Conservation (phyloP, 352 stramenopile species). For the Phytophthora pseudosyringae region DNA sequence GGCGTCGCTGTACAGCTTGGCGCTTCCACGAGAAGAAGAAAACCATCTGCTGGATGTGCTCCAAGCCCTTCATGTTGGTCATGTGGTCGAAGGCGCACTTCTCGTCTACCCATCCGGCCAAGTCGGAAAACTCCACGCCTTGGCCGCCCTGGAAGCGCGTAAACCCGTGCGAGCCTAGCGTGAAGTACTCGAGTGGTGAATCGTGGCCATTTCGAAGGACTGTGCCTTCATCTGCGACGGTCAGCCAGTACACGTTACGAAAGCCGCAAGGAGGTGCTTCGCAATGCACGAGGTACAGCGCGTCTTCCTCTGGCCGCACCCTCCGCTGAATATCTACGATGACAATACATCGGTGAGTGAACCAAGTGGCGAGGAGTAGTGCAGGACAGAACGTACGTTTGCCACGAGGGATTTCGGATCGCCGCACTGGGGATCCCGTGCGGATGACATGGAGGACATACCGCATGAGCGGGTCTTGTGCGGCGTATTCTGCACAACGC, state of each 20-base stretch:
- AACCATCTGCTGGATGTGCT: constrained; percentile 72
- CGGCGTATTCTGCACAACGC: constrained; percentile 49
- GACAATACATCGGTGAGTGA: constrained; percentile 1
- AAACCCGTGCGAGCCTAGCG: constrained; percentile 60
- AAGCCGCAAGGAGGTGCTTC: constrained; percentile 59
- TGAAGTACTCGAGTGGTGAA: constrained; percentile 53
- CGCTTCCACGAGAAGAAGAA: constrained; percentile 83
- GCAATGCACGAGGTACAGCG: constrained; percentile 58
- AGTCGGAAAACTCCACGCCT: constrained; percentile 61
- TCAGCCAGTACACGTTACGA: constrained; percentile 72
- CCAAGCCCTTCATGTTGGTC: constrained; percentile 63
- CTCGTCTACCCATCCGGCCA: constrained; percentile 64
- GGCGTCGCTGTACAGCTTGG: constrained; percentile 51
- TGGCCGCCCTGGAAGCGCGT: constrained; percentile 52
- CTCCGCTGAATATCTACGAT: constrained; percentile 28
- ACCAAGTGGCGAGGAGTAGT: background rate
- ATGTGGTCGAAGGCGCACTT: constrained; percentile 80
- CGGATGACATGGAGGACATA: constrained; percentile 56
- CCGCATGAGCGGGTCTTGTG: constrained; percentile 46
- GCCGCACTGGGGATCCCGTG: constrained; percentile 30
- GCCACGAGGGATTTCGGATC: constrained; percentile 42
- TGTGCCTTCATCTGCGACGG: constrained; percentile 47
- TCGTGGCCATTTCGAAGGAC: constrained; percentile 15
- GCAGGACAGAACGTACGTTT: constrained; percentile 35
- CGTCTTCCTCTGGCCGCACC: constrained; percentile 52